Conservation (phyloP, 2,329 filamentous ascomycete species). For the Samsoniella hepiali region DNA sequence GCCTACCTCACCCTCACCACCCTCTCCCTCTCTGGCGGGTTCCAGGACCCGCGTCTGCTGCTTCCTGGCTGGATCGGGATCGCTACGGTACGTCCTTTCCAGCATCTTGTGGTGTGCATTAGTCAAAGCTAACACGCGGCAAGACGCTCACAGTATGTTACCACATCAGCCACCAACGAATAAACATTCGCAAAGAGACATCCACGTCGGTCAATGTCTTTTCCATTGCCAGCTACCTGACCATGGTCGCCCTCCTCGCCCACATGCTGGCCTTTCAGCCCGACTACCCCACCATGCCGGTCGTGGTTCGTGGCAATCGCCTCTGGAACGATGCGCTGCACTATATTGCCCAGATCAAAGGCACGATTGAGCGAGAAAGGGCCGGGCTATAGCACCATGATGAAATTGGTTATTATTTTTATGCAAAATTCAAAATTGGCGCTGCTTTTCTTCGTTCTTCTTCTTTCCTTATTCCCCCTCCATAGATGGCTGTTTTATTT, state of each 20-base stretch:
- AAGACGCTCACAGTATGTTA: conserved; percentile 71
- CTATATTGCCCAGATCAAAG: conserved; percentile 29
- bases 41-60: conserved; percentile 65
- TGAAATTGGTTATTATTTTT: neutral
- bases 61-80: conserved; percentile 77
- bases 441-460: neutral
- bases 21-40: conserved; percentile 66
- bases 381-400: conserved; percentile 27
- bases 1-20: conserved; percentile 72
- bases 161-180: conserved; percentile 73
- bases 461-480: neutral
- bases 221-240: conserved; percentile 72
- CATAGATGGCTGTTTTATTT: neutral
- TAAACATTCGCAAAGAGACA: conserved; percentile 76
- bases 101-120: neutral
- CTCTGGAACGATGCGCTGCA: conserved; percentile 36
- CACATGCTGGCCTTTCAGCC: conserved; percentile 63
- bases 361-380: conserved; percentile 33
- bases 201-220: conserved; percentile 74
- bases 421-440: neutral
- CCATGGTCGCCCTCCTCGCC: conserved; percentile 65
- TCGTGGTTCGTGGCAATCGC: conserved; percentile 42
- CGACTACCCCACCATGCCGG: conserved; percentile 58
- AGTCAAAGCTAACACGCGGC: neutral
- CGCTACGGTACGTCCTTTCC: conserved; percentile 56